phyloP scores from a whole-genome alignment of 306 rosid genomes.

The Trifolium dubium region DNA sequence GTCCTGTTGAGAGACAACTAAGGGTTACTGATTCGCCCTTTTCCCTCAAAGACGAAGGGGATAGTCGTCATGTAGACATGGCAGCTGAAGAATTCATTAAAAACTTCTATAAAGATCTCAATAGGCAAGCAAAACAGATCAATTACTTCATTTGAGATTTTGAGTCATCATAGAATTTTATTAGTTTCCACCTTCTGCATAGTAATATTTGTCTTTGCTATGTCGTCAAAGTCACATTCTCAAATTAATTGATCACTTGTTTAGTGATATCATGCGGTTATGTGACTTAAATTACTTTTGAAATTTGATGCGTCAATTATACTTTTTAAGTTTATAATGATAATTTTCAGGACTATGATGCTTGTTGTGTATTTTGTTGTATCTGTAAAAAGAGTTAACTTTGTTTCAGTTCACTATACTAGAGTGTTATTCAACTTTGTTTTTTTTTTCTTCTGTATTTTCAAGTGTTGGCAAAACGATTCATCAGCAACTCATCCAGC shows the following conservation, averaged over 20 bases:
- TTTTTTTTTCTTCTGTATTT: background rate
- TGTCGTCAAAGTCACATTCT: background rate
- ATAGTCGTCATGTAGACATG: constrained; percentile 63
- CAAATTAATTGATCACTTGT: constrained; percentile 20
- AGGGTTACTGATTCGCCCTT: constrained; percentile 92
- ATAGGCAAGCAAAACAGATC: constrained; percentile 56
- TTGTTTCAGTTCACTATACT: constrained; percentile 32
- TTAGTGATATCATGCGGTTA: constrained; percentile 2
- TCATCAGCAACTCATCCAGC: too few species aligned
- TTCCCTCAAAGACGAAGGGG: constrained; percentile 66
- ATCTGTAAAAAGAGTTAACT: background rate
- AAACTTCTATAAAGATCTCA: constrained; percentile 70
- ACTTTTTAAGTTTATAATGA: background rate
- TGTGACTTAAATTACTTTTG: constrained; percentile 2
- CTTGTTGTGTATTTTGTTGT: background rate
- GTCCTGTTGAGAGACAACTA: constrained; percentile 72
- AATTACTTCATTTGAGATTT: constrained; percentile 50
- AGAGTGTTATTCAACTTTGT: constrained; percentile 9
- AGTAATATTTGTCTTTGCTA: constrained; percentile 32
- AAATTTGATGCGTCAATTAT: constrained; percentile 13
- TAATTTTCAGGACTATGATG: background rate
- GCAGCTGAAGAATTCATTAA: constrained; percentile 85
- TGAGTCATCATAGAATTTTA: constrained; percentile 56
- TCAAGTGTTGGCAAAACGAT: too few species aligned
- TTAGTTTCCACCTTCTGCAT: background rate